A percentile compares a stretch with the other conserved stretches of the same genome.
phyloP scores from a whole-genome alignment of 2,329 filamentous ascomycete genomes.

The Penicillium olsonii region DNA sequence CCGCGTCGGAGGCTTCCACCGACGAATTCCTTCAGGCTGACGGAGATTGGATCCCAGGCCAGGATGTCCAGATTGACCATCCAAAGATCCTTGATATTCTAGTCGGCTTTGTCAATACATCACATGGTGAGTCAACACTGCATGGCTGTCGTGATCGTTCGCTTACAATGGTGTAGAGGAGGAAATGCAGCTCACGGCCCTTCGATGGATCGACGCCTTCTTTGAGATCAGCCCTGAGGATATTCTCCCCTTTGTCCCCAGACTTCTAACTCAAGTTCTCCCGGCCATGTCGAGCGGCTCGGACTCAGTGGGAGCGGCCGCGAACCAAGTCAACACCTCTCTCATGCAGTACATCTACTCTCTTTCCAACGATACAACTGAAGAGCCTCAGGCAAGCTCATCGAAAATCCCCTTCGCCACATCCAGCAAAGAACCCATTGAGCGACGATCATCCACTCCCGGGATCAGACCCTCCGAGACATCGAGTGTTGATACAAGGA shows the following conservation, averaged over 20 bases:
- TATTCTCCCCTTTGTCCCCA: slow-evolving; percentile 90
- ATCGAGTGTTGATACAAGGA: slow-evolving; percentile 31
- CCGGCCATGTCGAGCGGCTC: slow-evolving; percentile 92
- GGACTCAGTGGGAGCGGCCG: slow-evolving; percentile 84
- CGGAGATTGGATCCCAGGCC: slow-evolving; percentile 95
- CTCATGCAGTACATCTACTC: slow-evolving; percentile 94
- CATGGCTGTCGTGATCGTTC: slow-evolving; percentile 10
- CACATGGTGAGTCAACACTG: slow-evolving; percentile 59
- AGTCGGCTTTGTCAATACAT: slow-evolving; percentile 82
- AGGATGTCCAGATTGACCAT: slow-evolving; percentile 94
- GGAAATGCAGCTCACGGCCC: slow-evolving; percentile 84
- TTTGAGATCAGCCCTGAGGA: slow-evolving; percentile 97
- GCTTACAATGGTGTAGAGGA: slow-evolving; percentile 63
- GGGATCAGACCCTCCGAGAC: slow-evolving; percentile 32
- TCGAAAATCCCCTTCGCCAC: slow-evolving; percentile 45
- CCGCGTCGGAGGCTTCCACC: slow-evolving; percentile 47
- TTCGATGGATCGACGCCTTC: slow-evolving; percentile 95
- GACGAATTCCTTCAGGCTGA: slow-evolving; percentile 65
- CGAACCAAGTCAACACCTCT: slow-evolving; percentile 83
- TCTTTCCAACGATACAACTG: slow-evolving; percentile 68
- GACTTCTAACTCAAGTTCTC: slow-evolving; percentile 85
- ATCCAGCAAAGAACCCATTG: slow-evolving; percentile 38
- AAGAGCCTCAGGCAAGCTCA: slow-evolving; percentile 38
- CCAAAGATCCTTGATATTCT: slow-evolving; percentile 89
- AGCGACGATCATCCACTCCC: slow-evolving; percentile 46